These are phyloP conservation scores for Ganoderma lingzhi DNA, from an alignment of 1,284 basidiomycete species.

Conservation along the genomic window DNA sequence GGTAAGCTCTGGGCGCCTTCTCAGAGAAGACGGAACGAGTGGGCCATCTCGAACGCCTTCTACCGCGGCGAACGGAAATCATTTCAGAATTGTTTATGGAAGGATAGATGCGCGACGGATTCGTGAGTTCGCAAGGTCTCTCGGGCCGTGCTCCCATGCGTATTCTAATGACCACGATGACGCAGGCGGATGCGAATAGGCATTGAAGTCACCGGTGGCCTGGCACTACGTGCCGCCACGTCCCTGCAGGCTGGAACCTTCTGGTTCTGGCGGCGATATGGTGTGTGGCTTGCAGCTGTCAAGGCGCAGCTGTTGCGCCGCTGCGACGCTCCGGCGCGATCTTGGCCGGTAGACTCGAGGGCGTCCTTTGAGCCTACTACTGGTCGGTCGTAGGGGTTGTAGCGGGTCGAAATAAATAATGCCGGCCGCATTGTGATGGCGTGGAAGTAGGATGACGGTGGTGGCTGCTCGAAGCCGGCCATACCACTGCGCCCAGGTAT, in stretches of 20 bases:
- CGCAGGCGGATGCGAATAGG: not conserved
- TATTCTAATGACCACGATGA: not conserved
- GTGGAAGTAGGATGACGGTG: not conserved
- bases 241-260: not conserved
- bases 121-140: not conserved
- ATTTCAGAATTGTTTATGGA: not conserved
- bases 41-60: not conserved
- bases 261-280: not conserved
- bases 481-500: not conserved
- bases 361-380: not conserved
- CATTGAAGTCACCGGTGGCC: not conserved
- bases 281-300: not conserved
- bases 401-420: not conserved
- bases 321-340: not conserved
- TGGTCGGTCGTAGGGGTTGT: not conserved
- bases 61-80: not conserved
- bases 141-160: constrained; percentile 1
- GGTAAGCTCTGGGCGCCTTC: not conserved
- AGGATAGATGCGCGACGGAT: not conserved
- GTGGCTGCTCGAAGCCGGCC: not conserved
- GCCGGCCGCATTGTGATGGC: not conserved
- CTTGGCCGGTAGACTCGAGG: not conserved
- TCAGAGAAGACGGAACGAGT: not conserved
- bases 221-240: not conserved
- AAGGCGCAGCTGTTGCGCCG: not conserved